These are phyloP conservation scores for Cryptococcus depauperatus DNA, from an alignment of 1,284 basidiomycete species.

Conservation along the genomic window DNA sequence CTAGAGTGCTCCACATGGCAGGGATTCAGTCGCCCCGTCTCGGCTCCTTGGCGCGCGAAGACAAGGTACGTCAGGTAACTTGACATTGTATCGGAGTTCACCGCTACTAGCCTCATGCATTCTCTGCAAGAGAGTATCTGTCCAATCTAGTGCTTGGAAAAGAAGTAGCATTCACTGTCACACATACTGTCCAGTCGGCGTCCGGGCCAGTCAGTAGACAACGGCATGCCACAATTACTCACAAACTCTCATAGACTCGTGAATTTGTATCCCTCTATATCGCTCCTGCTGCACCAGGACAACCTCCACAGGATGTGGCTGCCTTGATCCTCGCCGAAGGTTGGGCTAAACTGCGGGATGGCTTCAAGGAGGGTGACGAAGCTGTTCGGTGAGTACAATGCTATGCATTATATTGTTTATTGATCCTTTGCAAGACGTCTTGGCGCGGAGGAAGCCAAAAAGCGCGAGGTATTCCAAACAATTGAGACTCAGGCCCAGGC, in stretches of 20 bases:
- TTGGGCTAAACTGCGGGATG: constrained; percentile 87
- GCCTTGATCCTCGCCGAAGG: constrained; percentile 72
- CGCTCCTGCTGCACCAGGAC: constrained; percentile 43
- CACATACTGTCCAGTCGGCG: constrained; percentile 30
- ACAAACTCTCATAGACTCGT: constrained; percentile 21
- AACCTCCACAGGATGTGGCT: constrained; percentile 56
- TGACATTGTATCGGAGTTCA: background rate
- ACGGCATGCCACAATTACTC: background rate
- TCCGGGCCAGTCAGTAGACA: constrained; percentile 8
- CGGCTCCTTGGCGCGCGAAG: constrained; percentile 70
- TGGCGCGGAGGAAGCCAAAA: constrained; percentile 64
- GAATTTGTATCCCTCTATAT: constrained; percentile 43
- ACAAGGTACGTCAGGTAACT: constrained; percentile 56
- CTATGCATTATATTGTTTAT: too few relatives aligned
- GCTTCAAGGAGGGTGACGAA: constrained; percentile 44
- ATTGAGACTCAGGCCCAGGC: constrained; percentile 70
- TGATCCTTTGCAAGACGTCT: too few relatives aligned
- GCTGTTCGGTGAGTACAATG: constrained; percentile 32
- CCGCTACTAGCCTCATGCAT: constrained; percentile 66
- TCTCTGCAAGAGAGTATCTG: constrained; percentile 85
- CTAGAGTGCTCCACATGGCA: constrained; percentile 76
- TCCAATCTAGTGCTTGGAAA: constrained; percentile 79
- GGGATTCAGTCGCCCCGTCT: constrained; percentile 72
- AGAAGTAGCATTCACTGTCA: constrained; percentile 51
- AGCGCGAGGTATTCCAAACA: constrained; percentile 50